Conservation (phyloP, 2,329 filamentous ascomycete genomes). For the Aureobasidium sp. region DNA sequence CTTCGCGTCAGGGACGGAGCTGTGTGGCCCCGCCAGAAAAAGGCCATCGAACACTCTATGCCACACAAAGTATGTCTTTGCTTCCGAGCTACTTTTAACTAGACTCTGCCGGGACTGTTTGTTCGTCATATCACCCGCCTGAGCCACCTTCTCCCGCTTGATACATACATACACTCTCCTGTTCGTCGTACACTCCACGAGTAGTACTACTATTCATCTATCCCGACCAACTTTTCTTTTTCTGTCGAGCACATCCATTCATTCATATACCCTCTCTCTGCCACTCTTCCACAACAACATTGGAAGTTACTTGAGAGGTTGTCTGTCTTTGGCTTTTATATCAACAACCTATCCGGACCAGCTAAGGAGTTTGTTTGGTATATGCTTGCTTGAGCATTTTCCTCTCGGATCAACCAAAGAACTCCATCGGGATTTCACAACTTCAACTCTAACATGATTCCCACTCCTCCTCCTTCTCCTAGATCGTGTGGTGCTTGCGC, state of each 20-base stretch:
- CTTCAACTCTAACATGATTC: constrained; percentile 43
- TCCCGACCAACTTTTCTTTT: constrained; percentile 2
- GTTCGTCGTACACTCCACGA: constrained; percentile 5
- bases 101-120: constrained; percentile 9
- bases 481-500: constrained; percentile 26
- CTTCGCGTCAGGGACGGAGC: constrained; percentile 10
- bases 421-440: constrained; percentile 13
- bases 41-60: constrained; percentile 11
- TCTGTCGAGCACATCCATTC: not conserved
- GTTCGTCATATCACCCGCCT: constrained; percentile 11
- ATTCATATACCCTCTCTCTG: constrained; percentile 9
- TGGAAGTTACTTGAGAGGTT: not conserved
- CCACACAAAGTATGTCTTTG: constrained; percentile 12
- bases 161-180: constrained; percentile 12
- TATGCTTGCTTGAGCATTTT: constrained; percentile 10
- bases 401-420: not conserved
- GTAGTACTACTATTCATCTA: constrained; percentile 1
- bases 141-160: constrained; percentile 8
- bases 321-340: not conserved
- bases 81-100: constrained; percentile 11
- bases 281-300: not conserved
- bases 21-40: constrained; percentile 10
- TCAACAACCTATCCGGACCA: constrained; percentile 1
- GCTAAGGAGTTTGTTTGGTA: constrained; percentile 1
- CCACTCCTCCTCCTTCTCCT: constrained; percentile 42